These are phyloP conservation scores for Cardiosporidium cionae DNA, from an alignment of 169 alveolate species.

Conservation along the genomic window DNA sequence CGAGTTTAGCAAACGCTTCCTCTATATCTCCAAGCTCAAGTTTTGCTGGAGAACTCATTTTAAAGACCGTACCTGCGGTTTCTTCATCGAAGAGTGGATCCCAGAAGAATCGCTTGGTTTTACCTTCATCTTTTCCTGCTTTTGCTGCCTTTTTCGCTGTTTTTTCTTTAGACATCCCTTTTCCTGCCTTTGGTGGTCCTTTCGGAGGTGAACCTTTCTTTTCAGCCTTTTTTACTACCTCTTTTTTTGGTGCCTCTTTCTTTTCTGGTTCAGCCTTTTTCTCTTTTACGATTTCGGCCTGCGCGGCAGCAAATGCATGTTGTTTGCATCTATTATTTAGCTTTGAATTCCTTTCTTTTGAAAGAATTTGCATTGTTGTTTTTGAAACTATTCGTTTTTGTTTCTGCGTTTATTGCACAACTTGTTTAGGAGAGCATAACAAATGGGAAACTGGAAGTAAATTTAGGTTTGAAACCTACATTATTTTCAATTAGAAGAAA, in stretches of 20 bases:
- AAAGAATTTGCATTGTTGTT: no score
- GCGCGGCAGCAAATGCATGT: no score
- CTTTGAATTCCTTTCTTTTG: no score
- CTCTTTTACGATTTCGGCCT: background rate
- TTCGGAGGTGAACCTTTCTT: background rate
- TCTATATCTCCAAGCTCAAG: slow-evolving; percentile 51
- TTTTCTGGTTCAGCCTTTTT: slow-evolving; percentile 4
- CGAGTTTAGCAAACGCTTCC: slow-evolving; percentile 53
- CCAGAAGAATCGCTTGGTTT: slow-evolving; percentile 77
- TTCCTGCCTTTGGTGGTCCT: no score
- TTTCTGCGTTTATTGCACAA: no score
- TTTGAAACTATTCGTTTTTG: no score
- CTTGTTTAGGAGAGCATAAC: no score
- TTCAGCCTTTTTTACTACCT: no score
- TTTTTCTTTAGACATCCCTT: slow-evolving; percentile 9
- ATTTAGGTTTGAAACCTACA: no score
- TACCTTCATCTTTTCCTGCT: slow-evolving; percentile 57
- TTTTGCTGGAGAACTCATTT: slow-evolving; percentile 21
- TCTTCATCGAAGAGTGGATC: slow-evolving; percentile 77
- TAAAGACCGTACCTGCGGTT: slow-evolving; percentile 68
- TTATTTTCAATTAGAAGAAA: no score
- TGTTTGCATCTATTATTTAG: no score
- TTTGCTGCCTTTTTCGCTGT: slow-evolving; percentile 22
- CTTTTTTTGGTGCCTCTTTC: slow-evolving; percentile 11
- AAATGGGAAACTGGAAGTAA: no score